Evolutionary conservation across 768 basidiomycete species (phyloP), one percentile per base, ranked within the genome.

Genomic region (Multifurca ochricompacta): DNA sequence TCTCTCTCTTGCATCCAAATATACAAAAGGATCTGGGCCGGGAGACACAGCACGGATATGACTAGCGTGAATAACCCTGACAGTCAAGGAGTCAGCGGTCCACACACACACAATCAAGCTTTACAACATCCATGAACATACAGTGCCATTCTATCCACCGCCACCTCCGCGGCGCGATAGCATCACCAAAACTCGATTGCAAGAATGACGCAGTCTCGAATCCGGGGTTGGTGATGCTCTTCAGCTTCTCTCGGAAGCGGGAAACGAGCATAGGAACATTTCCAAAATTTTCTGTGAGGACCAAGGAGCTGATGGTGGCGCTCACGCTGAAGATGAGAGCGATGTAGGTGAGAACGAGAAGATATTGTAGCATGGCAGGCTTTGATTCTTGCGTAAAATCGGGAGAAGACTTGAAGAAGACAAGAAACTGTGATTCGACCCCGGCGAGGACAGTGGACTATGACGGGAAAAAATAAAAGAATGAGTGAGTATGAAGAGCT

Each of bases 241-340:
- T 31, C 19, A 13, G 31, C 21, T 23, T 44, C 36, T 44, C 42
- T 40, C 18, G 37, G 27, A 52, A 28, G 16, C 56, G 48, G 9
- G 36, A 37, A 10, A 27, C 30, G 13, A 51, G 42, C 43, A 46
- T 30, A n/a, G 59, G 51, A 9, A 58, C 19, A 16, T 57, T 46
- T 18, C 56, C 55, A 9, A 58, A 53, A n/a, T 50, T 53, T 19
- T 47, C 48, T 11, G 45, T 60, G 44, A 60, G 59, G 5, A 60
- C 37, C 25, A 58, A 48, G 11, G 59, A 60, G 43, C 35, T 53
- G 37, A 60, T 58, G 7, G 55, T 60, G n/a, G 51, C 28, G 43
- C 52, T 54, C 28, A 52, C 35, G 52, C 59, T 53, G 51, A 60
- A 58, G 51, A 60, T 35, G 13, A 60, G 48, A 4, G 59, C 35